Percentiles rank a stretch among this genome's conserved stretches.
Evolutionary conservation across 129 eudicot genomes (phyloP).

Genomic region (Chrysanthemum lavandulifolium): DNA sequence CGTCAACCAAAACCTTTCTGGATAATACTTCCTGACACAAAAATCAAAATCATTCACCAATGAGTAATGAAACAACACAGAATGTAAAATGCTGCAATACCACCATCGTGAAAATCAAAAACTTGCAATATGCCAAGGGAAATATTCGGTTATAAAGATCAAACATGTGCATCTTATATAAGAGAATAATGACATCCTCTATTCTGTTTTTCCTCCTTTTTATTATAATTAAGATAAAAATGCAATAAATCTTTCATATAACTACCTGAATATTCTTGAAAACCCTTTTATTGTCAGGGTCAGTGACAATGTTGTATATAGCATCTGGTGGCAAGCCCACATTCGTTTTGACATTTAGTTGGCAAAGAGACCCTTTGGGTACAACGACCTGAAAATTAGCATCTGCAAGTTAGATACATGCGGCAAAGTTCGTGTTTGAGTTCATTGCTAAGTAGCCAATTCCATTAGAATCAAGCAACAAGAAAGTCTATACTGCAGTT

Average conservation of each 20-base stretch:
- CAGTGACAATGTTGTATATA: constrained; percentile 80
- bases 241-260: constrained; percentile 3
- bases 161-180: not conserved
- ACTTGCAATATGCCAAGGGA: not conserved
- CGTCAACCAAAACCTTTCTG: constrained; percentile 79
- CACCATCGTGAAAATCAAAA: not conserved
- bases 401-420: constrained; percentile 7
- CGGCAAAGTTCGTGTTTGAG: not conserved
- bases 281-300: constrained; percentile 86
- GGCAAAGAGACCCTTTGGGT: constrained; percentile 89
- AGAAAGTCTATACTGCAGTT: too few relatives aligned
- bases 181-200: constrained; percentile 15
- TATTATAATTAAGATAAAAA: not conserved
- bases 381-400: constrained; percentile 68
- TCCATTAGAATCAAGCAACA: constrained; percentile 10
- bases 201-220: too few relatives aligned
- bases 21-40: constrained; percentile 77
- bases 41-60: constrained; percentile 15
- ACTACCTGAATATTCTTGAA: constrained; percentile 88
- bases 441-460: too few relatives aligned
- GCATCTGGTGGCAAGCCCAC: constrained; percentile 98
- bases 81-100: not conserved
- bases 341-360: constrained; percentile 61
- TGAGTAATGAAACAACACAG: too few relatives aligned
- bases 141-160: not conserved